Percentiles rank a stretch among this genome's conserved stretches.
phyloP scores from a whole-genome alignment of 768 basidiomycete genomes.

The Boletus subcaerulescens region DNA sequence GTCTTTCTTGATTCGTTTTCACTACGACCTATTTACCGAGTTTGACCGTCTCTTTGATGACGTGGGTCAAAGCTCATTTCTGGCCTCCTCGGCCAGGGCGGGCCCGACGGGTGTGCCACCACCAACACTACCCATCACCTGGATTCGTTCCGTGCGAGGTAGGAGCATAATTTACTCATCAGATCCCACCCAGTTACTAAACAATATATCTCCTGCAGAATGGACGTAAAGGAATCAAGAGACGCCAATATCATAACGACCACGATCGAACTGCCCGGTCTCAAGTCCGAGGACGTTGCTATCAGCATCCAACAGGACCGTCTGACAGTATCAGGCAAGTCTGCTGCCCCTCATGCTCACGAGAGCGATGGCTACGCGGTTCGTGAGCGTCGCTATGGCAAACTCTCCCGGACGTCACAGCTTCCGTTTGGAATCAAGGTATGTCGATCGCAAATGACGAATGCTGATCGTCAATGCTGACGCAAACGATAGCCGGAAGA shows the following conservation, averaged over 20 bases:
- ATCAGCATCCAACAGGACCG: slow-evolving; percentile 46
- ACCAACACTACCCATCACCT: not conserved
- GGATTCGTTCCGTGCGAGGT: slow-evolving; percentile 21
- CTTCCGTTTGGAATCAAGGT: slow-evolving; percentile 46
- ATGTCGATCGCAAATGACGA: not conserved
- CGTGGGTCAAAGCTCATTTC: slow-evolving; percentile 9
- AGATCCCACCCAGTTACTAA: too few relatives aligned
- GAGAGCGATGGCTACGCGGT: slow-evolving; percentile 42
- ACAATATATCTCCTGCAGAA: slow-evolving; percentile 14
- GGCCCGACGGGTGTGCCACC: not conserved
- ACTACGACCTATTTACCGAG: not conserved
- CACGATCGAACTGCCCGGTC: slow-evolving; percentile 30
- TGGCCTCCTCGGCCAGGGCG: not conserved
- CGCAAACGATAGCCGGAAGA: slow-evolving; percentile 34
- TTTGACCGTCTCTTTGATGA: not conserved
- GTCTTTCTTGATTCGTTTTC: slow-evolving; percentile 1
- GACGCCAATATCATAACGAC: slow-evolving; percentile 43
- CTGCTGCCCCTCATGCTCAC: slow-evolving; percentile 28
- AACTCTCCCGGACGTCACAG: slow-evolving; percentile 28
- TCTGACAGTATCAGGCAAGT: slow-evolving; percentile 47
- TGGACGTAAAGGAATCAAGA: slow-evolving; percentile 46
- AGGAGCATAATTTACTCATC: not conserved
- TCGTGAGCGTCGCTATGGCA: slow-evolving; percentile 43
- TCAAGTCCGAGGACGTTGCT: slow-evolving; percentile 46
- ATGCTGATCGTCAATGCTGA: not conserved